phyloP scores from a whole-genome alignment of 2,329 filamentous ascomycete genomes.

The Lomentospora prolificans region DNA sequence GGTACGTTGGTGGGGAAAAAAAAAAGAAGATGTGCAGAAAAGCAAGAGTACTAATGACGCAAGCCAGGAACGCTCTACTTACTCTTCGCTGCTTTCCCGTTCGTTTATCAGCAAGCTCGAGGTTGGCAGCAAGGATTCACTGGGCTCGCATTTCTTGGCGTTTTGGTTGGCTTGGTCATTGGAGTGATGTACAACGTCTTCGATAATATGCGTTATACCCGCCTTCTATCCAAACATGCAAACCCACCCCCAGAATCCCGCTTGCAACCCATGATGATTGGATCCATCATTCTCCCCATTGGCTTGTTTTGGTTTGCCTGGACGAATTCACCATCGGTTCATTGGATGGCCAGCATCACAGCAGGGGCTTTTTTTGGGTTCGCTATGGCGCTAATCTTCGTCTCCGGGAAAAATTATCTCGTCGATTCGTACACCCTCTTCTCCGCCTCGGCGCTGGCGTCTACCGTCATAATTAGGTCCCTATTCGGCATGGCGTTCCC shows the following conservation, averaged over 20 bases:
- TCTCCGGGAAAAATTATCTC: conserved; percentile 55
- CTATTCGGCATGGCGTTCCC: conserved; percentile 65
- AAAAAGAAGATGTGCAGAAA: neutral
- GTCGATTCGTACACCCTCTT: conserved; percentile 66
- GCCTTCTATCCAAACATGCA: conserved; percentile 29
- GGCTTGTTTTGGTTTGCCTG: conserved; percentile 59
- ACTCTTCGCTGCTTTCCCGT: conserved; percentile 44
- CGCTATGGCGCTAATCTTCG: conserved; percentile 53
- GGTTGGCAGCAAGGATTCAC: conserved; percentile 49
- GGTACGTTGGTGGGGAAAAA: conserved; percentile 19
- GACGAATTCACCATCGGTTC: conserved; percentile 46
- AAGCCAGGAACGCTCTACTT: conserved; percentile 36
- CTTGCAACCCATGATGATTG: conserved; percentile 50
- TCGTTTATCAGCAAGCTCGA: conserved; percentile 49
- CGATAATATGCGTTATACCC: conserved; percentile 43
- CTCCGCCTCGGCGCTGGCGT: conserved; percentile 65
- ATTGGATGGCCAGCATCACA: conserved; percentile 44
- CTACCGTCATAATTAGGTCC: conserved; percentile 61
- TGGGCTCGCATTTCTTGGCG: conserved; percentile 53
- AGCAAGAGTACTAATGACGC: neutral
- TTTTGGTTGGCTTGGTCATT: conserved; percentile 52
- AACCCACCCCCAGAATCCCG: conserved; percentile 54
- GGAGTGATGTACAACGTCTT: conserved; percentile 42
- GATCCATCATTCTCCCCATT: conserved; percentile 46
- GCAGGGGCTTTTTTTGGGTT: conserved; percentile 41